Evolutionary conservation across 305 asterid species (phyloP), one percentile per base, ranked within the genome.

Genomic region (Ajuga reptans): DNA sequence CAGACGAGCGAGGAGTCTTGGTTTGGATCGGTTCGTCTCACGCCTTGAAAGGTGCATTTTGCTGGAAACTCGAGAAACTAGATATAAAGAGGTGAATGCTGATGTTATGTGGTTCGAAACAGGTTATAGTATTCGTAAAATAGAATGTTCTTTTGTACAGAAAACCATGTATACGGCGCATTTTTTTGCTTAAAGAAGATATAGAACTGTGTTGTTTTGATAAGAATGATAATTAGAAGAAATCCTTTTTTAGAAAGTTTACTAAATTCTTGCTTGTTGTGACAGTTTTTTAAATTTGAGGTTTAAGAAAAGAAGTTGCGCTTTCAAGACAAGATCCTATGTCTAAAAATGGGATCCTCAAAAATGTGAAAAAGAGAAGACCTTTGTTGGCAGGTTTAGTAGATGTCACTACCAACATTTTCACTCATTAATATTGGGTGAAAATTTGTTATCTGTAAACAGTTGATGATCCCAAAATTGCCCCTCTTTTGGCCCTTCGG

Each of bases 121-220:
- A 9, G 15, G 36, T 10, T 9, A 27, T n/a, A 29, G 37, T 6
- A 2, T 54, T 27, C 0, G 5, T 54, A 34, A 54, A 10, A 54
- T 24, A 70, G 12, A 46, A 59, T 21, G 60, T 8, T 64, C 9
- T 31, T 54, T 45, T 72, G 68, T 72, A 72, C 78, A 76, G 64
- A 43, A 53, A 72, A 53, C 33, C 21, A 33, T 4, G 39, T 24
- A 43, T 59, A 59, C 5, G 49, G 5, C 16, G 31, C 34, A 16
- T 57, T 57, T 27, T 15, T 45, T 24, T 5, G 36, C 36, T 31
- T 1, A 31, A 31, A 1, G 4, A 31, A 31, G 59, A 41, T 39
- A 14, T 51, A 41, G 29, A 31, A 57, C 27, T 34, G 47, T 36
- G 10, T 31, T 31, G 36, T 31, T 3, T 31, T 27, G 31, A 3